Evolutionary conservation across 495 filamentous ascomycete species (phyloP), one percentile per base, ranked within the genome.

Genomic region (Xylaria longipes): DNA sequence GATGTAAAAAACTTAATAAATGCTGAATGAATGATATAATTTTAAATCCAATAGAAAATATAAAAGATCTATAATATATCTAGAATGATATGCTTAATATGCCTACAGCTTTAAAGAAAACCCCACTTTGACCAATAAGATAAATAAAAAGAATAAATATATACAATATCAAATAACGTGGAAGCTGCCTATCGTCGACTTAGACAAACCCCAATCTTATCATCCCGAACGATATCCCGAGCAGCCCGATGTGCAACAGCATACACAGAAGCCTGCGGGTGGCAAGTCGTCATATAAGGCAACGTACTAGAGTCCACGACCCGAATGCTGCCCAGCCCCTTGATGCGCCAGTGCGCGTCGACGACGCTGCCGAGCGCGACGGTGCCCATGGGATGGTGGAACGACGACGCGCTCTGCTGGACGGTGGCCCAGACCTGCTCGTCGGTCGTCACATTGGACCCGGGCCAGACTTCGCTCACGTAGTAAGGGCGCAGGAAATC

Each of bases 331-430:
- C n/a, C 27, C 27, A 69, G 20, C 1, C 70, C 70, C 31, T 61
- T 31, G 25, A 72, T 37, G 0, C 70, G 46, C 65, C 70, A 72
- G 52, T 72, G 58, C 62, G 41, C 14, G 39, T 61, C 46, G 17
- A 72, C 33, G 22, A 52, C 70, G 43, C 6, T 70, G 2, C 70
- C 67, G 5, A 72, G 31, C 17, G 70, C 70, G 27, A 60, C 56
- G 1, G 74, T 75, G 17, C 74, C 74, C 50, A 68, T 69, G 27
- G 70, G 70, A 37, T 72, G 70, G 35, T 69, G 70, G 43, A 70
- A 72, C 31, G 22, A 35, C 11, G 31, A 12, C 12, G 67, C 46
- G 27, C 33, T 22, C n/a, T 50, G 46, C 52, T 72, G 66, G 56
- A 72, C 60, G 9, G 65, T 67, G 17, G 29, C 52, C 70, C 70